A percentile compares a stretch with the other conserved stretches of the same genome.
Evolutionary conservation across 2,329 filamentous ascomycete species (phyloP).

Genomic region (Beauveria sp.): DNA sequence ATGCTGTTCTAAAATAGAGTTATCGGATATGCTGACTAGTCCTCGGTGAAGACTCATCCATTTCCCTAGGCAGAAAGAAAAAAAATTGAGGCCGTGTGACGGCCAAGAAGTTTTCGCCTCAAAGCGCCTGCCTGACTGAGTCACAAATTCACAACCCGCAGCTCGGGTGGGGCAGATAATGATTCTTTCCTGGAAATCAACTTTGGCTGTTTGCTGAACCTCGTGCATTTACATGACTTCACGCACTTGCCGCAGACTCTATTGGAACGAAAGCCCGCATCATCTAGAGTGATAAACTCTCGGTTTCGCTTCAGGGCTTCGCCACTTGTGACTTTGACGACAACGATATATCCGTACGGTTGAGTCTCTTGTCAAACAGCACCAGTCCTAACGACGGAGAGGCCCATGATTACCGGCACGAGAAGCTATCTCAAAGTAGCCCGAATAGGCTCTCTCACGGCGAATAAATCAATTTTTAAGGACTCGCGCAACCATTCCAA

Average conservation of each 20-base stretch:
- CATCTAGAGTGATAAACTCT: neutral
- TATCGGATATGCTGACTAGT: neutral
- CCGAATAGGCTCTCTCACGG: neutral
- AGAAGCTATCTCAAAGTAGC: neutral
- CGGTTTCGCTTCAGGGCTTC: neutral
- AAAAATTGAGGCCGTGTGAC: neutral
- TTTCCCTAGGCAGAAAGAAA: too few species aligned
- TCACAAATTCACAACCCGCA: neutral
- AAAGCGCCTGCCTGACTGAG: neutral
- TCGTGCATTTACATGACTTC: neutral
- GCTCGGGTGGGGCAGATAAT: constrained; percentile 4
- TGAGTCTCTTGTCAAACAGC: neutral
- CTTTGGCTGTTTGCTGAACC: neutral
- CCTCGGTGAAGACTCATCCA: constrained; percentile 1
- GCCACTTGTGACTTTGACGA: neutral
- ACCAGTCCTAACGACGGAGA: neutral
- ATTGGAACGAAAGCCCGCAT: neutral
- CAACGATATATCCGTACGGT: neutral
- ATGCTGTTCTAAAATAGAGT: too few species aligned
- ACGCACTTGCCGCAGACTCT: neutral
- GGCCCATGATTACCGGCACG: neutral
- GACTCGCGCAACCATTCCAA: neutral
- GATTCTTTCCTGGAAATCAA: neutral
- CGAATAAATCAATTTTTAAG: neutral
- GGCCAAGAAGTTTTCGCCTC: neutral